phyloP scores from a whole-genome alignment of 345 rosid genomes.

The Boechera stricta region DNA sequence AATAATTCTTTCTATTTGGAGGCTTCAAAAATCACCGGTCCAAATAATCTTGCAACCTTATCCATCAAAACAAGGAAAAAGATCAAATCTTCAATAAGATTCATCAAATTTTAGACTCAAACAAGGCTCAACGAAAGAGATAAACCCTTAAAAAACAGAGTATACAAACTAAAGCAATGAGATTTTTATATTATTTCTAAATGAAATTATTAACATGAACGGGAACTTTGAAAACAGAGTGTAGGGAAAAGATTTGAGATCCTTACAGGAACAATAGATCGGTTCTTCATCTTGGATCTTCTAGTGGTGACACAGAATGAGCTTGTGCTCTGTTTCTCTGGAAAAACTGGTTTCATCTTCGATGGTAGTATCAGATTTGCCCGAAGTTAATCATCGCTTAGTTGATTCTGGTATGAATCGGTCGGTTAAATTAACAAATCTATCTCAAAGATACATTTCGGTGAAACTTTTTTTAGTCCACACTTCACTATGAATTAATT shows the following conservation, averaged over 20 bases:
- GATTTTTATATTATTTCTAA: neutral
- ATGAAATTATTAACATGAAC: neutral
- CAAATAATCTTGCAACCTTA: constrained; percentile 92
- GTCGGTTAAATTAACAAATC: too few species aligned
- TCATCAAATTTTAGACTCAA: neutral
- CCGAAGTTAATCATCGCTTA: neutral
- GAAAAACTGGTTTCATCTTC: constrained; percentile 52
- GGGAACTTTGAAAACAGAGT: constrained; percentile 4
- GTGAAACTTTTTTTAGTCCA: neutral
- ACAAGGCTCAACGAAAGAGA: neutral
- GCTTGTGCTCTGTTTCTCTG: constrained; percentile 48
- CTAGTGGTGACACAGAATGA: constrained; percentile 51
- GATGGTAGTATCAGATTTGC: constrained; percentile 47
- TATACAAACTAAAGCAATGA: neutral
- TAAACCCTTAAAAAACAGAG: constrained; percentile 25
- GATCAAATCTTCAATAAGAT: neutral
- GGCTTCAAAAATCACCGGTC: constrained; percentile 87
- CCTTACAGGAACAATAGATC: constrained; percentile 62
- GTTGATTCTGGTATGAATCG: neutral
- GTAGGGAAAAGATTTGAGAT: neutral
- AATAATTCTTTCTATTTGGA: constrained; percentile 55
- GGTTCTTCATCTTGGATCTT: constrained; percentile 54
- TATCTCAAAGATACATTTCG: neutral
- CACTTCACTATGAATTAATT: neutral
- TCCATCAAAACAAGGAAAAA: neutral